Base-by-base conservation (phyloP, 495 filamentous ascomycete genomes). In the Hypoxylon lenormandii region DNA sequence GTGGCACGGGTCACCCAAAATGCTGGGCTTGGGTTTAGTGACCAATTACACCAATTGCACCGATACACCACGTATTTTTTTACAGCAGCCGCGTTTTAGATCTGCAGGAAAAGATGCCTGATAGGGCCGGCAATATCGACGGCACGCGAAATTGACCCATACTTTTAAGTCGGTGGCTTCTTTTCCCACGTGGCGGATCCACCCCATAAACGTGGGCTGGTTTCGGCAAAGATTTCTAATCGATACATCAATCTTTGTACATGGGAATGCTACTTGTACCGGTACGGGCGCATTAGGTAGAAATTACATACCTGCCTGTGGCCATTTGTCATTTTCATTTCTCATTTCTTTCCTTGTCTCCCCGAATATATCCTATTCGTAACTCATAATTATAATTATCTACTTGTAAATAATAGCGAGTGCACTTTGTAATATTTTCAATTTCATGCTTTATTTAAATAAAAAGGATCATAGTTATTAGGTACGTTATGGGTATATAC, bases 151-250 rank as follows among this genome's bases (percentile, higher is more conserved):
- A 57, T 43, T 58, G 68, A 66, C 40, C 68, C 68, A 56, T 58
- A 60, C 48, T 66, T 66, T 10, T 40, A 61, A 62, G 62, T 59
- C 45, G 19, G 68, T 71, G 68, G 68, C 62, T 66, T 71, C 58
- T 30, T 42, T 43, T 71, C 63, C 68, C 68, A 71, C 68, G 68
- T 71, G 68, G 68, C 60, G 12, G 58, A 43, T 66, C 68, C 68
- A 71, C 53, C 30, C 43, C 47, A 54, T 59, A 66, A 64, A 64
- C 68, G 68, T 71, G 68, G 67, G 62, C 49, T 62, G 63, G 62
- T 66, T 71, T 71, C 68, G 68, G 68, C 68, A 71, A 66, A 71
- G 68, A 62, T 66, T 66, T 66, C 53, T 71, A 49, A 70, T 58
- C 52, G 18, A 28, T 7, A 28, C 26, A 28, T 33, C 59, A 50